These are phyloP conservation scores for Phytopythium litorale DNA, from an alignment of 352 stramenopile genomes.

Conservation along the genomic window DNA sequence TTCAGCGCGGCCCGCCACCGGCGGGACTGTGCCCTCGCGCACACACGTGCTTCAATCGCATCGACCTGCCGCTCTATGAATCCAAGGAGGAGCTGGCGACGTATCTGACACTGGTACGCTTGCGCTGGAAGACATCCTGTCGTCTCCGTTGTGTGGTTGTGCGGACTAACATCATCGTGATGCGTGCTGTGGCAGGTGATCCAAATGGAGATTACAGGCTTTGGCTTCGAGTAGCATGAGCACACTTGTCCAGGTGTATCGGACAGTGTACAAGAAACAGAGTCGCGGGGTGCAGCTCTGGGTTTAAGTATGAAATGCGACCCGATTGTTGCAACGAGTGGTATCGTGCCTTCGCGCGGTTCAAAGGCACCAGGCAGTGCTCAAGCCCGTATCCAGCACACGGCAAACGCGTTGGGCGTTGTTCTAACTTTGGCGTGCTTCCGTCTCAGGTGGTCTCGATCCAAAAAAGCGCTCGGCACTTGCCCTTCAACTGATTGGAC, in stretches of 20 bases:
- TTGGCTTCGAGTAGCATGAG: constrained; percentile 52
- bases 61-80: constrained; percentile 80
- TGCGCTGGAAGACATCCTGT: constrained; percentile 28
- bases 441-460: not conserved
- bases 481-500: too few species aligned
- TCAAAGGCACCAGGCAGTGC: not conserved
- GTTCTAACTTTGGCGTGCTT: not conserved
- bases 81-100: constrained; percentile 83
- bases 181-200: constrained; percentile 36
- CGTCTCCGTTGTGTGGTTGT: constrained; percentile 8
- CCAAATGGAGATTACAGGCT: constrained; percentile 85
- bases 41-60: constrained; percentile 88
- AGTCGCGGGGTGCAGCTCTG: not conserved
- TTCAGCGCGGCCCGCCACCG: constrained; percentile 37
- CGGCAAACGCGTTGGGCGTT: not conserved
- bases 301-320: constrained; percentile 1
- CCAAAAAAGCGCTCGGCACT: not conserved
- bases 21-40: constrained; percentile 70
- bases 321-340: not conserved
- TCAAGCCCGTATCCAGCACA: not conserved
- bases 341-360: not conserved
- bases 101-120: constrained; percentile 64
- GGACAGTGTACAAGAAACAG: constrained; percentile 1
- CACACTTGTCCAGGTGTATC: not conserved
- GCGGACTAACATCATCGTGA: constrained; percentile 41